Percentiles rank a stretch among this genome's conserved stretches.
Conservation (phyloP, 352 stramenopile genomes). For the Phytophthora megakarya region DNA sequence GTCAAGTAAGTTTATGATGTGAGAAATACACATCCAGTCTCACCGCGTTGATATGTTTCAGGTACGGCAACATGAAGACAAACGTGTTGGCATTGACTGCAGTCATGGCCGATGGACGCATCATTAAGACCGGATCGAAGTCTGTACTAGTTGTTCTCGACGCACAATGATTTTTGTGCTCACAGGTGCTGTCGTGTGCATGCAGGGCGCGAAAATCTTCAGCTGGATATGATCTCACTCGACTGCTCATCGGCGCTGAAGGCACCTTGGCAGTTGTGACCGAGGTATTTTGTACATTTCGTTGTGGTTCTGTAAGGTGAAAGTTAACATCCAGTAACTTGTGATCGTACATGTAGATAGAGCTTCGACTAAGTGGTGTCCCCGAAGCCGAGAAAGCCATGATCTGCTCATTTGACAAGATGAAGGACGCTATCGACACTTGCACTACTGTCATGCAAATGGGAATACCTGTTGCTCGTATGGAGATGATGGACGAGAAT, state of each 20-base stretch:
- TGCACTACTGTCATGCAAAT: constrained; percentile 81
- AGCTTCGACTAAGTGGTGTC: constrained; percentile 92
- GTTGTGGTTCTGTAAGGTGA: background rate
- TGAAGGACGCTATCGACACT: constrained; percentile 81
- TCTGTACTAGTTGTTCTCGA: constrained; percentile 24
- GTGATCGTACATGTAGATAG: constrained; percentile 57
- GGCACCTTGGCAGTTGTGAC: constrained; percentile 95
- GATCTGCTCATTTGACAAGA: constrained; percentile 90
- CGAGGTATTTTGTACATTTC: constrained; percentile 42
- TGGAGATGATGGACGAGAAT: constrained; percentile 84
- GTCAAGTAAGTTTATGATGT: constrained; percentile 61
- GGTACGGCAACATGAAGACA: constrained; percentile 93
- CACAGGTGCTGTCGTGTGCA: constrained; percentile 4
- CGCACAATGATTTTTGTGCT: background rate
- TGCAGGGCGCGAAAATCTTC: constrained; percentile 91
- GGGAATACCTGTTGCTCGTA: constrained; percentile 80
- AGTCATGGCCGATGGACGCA: constrained; percentile 86
- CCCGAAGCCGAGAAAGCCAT: constrained; percentile 88
- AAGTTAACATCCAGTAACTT: constrained; percentile 2
- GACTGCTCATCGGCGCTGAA: constrained; percentile 93
- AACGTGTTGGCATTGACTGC: constrained; percentile 93
- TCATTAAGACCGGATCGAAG: constrained; percentile 88
- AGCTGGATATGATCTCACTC: constrained; percentile 95
- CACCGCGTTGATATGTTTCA: background rate
- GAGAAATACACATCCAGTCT: constrained; percentile 8